Conservation (phyloP, 2,329 filamentous ascomycete genomes). For the Monilinia aucupariae region DNA sequence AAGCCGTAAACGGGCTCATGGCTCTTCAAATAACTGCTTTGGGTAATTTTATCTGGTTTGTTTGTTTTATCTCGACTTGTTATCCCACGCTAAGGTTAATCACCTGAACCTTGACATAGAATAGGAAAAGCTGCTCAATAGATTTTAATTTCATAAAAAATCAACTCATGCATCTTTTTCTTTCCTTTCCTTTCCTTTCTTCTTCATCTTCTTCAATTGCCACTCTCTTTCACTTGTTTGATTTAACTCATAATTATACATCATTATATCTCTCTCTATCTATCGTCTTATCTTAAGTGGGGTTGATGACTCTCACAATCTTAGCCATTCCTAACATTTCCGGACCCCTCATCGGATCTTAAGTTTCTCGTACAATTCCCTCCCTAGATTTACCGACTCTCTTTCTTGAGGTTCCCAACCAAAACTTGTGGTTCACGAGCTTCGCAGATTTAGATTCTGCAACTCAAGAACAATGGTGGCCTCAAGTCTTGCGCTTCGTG, state of each 20-base stretch:
- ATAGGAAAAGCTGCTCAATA: too few relatives aligned
- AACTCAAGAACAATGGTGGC: conserved; percentile 26
- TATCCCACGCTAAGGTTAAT: not conserved
- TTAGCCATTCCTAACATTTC: conserved; percentile 19
- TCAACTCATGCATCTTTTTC: not conserved
- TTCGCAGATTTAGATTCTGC: conserved; percentile 1
- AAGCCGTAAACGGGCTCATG: not conserved
- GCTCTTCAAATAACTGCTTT: not conserved
- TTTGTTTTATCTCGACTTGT: conserved; percentile 2
- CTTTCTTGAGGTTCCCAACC: not conserved
- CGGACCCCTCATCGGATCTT: conserved; percentile 24
- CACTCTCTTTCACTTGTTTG: not conserved
- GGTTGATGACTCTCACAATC: not conserved
- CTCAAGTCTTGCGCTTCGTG: conserved; percentile 26
- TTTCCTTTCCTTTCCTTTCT: too few relatives aligned
- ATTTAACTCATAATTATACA: not conserved
- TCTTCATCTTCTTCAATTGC: not conserved
- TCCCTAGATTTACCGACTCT: not conserved
- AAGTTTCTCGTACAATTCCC: conserved; percentile 1
- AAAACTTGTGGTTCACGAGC: conserved; percentile 2
- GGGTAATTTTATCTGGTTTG: not conserved
- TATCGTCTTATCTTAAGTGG: conserved; percentile 9
- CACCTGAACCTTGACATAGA: too few relatives aligned
- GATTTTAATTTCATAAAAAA: not conserved
- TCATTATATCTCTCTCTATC: not conserved